Evolutionary conservation across 2,329 filamentous ascomycete species (phyloP).

Genomic region (Gnomoniopsis sp.): DNA sequence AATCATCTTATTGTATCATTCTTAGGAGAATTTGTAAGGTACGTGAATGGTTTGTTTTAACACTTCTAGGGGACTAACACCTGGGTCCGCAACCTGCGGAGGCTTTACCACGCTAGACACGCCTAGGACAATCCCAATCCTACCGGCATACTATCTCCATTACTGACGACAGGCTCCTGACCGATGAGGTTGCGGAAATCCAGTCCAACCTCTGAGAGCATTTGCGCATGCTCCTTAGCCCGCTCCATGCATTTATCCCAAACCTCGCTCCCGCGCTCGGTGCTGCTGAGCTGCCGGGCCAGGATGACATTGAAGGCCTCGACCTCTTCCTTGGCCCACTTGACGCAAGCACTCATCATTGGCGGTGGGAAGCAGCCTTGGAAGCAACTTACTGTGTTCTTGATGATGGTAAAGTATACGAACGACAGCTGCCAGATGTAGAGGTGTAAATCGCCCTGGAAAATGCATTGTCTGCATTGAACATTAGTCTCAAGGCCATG

Average conservation of each 20-base stretch:
- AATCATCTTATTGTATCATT: too few relatives aligned
- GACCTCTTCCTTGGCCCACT: conserved; percentile 96
- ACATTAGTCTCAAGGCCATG: conserved; percentile 23
- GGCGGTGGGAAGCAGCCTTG: conserved; percentile 80
- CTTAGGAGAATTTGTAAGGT: too few relatives aligned
- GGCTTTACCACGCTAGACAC: too few relatives aligned
- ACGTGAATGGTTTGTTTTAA: too few relatives aligned
- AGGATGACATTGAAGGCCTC: conserved; percentile 86
- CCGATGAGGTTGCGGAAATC: conserved; percentile 85
- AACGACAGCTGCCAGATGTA: conserved; percentile 96
- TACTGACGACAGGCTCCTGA: conserved; percentile 38
- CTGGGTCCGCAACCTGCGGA: too few relatives aligned
- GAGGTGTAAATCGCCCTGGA: conserved; percentile 86
- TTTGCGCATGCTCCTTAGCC: conserved; percentile 74
- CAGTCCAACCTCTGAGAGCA: conserved; percentile 80
- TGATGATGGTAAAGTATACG: conserved; percentile 91
- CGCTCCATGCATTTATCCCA: conserved; percentile 83
- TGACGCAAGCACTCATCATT: conserved; percentile 92
- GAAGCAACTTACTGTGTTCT: conserved; percentile 88
- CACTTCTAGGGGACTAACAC: not conserved
- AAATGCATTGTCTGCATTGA: conserved; percentile 76
- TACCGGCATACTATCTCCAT: conserved; percentile 30
- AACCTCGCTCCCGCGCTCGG: conserved; percentile 69
- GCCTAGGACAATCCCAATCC: conserved; percentile 39
- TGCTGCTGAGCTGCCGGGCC: conserved; percentile 79